phyloP scores from a whole-genome alignment of 192 early-diverging fungal species.

The Coemansia sp. region DNA sequence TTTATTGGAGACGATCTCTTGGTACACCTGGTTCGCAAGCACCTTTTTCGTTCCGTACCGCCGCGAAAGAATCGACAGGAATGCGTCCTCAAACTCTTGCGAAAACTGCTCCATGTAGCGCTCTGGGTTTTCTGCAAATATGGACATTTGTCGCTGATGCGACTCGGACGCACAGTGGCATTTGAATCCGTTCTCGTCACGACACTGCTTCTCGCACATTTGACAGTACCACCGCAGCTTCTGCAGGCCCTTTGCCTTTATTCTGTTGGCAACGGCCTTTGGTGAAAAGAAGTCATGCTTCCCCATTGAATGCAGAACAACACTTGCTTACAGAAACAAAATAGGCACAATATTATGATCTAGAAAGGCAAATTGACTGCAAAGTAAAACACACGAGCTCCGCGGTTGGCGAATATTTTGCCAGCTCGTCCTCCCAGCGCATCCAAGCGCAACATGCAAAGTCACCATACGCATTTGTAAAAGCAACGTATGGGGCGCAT shows the following conservation, averaged over 20 bases:
- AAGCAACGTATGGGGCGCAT: no score
- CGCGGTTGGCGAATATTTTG: no score
- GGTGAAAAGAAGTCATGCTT: conserved; percentile 76
- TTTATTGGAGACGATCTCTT: conserved; percentile 91
- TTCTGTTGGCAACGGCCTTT: conserved; percentile 88
- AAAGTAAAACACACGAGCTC: no score
- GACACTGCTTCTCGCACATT: conserved; percentile 86
- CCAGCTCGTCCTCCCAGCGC: no score
- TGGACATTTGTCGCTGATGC: conserved; percentile 87
- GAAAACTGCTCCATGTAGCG: conserved; percentile 77
- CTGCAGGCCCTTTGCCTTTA: conserved; percentile 90
- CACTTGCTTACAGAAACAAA: not conserved
- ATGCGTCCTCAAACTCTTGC: conserved; percentile 79
- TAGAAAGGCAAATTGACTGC: not conserved
- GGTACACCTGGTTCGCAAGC: conserved; percentile 92
- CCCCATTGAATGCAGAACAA: conserved; percentile 48
- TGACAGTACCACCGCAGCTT: conserved; percentile 93
- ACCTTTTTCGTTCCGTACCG: conserved; percentile 81
- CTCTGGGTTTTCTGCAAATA: conserved; percentile 80
- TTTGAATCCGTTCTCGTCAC: conserved; percentile 97
- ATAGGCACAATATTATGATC: conserved; percentile 3
- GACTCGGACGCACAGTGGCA: conserved; percentile 87
- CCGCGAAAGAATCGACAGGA: conserved; percentile 78
- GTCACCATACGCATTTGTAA: no score
- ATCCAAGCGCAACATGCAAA: no score